These are phyloP conservation scores for Metarhizium sp. DNA, from an alignment of 2,329 filamentous ascomycete species.

Conservation along the genomic window DNA sequence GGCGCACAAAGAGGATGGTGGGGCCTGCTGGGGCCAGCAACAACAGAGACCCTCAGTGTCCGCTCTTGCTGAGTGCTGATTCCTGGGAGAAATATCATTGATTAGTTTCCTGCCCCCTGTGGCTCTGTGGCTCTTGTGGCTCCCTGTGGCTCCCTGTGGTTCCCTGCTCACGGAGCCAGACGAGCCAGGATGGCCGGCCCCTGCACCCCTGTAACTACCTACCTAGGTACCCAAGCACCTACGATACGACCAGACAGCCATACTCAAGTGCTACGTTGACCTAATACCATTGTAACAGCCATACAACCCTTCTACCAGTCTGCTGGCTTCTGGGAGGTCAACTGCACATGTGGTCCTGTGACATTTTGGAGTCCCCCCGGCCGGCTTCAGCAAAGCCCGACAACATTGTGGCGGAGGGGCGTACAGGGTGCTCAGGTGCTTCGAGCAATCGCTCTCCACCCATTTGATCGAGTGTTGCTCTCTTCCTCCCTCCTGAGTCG, in stretches of 20 bases:
- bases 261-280: too few species aligned
- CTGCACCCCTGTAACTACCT: conserved; percentile 10
- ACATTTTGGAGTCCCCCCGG: not conserved
- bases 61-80: conserved; percentile 3
- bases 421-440: not conserved
- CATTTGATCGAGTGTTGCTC: not conserved
- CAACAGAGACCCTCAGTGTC: not conserved
- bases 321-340: not conserved
- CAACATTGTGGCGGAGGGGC: conserved; percentile 17
- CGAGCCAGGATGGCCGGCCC: conserved; percentile 3
- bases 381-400: conserved; percentile 7
- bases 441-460: not conserved
- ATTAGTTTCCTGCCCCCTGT: not conserved
- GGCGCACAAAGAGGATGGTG: not conserved
- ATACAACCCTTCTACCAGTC: not conserved
- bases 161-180: not conserved
- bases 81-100: conserved; percentile 1
- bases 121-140: not conserved
- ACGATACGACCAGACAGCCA: too few species aligned
- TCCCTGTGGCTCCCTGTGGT: not conserved
- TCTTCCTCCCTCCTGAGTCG: not conserved
- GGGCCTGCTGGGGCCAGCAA: not conserved
- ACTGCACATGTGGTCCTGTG: not conserved
- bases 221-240: not conserved
- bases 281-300: not conserved